A percentile compares a stretch with the other conserved stretches of the same genome.
phyloP scores from a whole-genome alignment of 1,139 yeast species.

The Debaryomyces coudertii region DNA sequence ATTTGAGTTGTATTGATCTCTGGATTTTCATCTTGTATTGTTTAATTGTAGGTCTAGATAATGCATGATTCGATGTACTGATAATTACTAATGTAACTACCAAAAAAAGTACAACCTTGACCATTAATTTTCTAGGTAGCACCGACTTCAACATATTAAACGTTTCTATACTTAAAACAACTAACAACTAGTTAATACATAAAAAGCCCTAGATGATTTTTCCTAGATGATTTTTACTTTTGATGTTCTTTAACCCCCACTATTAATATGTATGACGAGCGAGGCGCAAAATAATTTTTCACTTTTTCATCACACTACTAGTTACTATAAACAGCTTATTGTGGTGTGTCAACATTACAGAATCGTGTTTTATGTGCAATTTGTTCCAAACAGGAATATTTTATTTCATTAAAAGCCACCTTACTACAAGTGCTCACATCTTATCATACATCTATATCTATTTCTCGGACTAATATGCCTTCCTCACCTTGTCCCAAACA shows the following conservation, averaged over 20 bases:
- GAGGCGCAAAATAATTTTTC: slow-evolving; percentile 2
- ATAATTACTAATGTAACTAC: slow-evolving; percentile 1
- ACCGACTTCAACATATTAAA: slow-evolving; percentile 5
- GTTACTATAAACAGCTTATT: neutral
- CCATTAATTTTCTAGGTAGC: slow-evolving; percentile 2
- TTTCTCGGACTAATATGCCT: slow-evolving; percentile 62
- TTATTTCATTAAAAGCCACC: neutral
- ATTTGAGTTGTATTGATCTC: slow-evolving; percentile 20
- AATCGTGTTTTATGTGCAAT: slow-evolving; percentile 3
- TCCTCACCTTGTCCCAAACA: slow-evolving; percentile 63
- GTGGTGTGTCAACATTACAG: neutral
- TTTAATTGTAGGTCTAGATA: slow-evolving; percentile 16
- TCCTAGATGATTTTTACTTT: neutral
- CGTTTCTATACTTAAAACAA: neutral
- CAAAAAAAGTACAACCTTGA: slow-evolving; percentile 4
- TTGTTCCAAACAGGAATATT: neutral
- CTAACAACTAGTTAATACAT: neutral
- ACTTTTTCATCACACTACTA: slow-evolving; percentile 7
- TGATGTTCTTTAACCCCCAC: neutral
- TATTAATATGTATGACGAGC: slow-evolving; percentile 1
- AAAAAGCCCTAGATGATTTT: neutral
- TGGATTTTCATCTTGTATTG: slow-evolving; percentile 18
- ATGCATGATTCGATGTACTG: slow-evolving; percentile 1
- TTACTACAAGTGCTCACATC: neutral
- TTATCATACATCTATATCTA: slow-evolving; percentile 38